These are phyloP conservation scores for Fragaria iinumae DNA, from an alignment of 306 rosid species.

Conservation along the genomic window DNA sequence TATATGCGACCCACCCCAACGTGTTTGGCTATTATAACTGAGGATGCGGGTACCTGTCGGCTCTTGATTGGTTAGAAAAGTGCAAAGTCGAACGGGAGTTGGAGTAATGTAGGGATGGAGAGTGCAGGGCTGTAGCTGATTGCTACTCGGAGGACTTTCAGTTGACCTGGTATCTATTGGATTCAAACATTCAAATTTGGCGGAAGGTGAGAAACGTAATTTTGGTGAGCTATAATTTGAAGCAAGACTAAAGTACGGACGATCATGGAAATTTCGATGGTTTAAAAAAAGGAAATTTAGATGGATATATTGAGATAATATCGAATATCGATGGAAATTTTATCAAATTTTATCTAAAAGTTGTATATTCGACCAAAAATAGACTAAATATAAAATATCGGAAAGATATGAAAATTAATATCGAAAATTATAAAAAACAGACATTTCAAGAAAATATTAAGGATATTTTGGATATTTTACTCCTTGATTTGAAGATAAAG, in stretches of 20 bases:
- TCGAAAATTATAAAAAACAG: too few relatives aligned
- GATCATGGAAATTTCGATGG: too few relatives aligned
- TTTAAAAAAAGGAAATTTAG: too few relatives aligned
- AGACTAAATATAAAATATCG: too few relatives aligned
- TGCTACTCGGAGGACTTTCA: neutral
- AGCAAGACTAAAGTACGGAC: too few relatives aligned
- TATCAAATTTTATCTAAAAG: too few relatives aligned
- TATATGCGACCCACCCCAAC: neutral
- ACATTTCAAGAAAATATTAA: too few relatives aligned
- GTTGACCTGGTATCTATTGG: neutral
- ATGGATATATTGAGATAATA: too few relatives aligned
- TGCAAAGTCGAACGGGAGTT: neutral
- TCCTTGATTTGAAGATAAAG: neutral
- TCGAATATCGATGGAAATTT: too few relatives aligned
- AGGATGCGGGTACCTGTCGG: neutral
- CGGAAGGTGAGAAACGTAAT: slow-evolving; percentile 24
- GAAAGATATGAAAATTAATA: too few relatives aligned
- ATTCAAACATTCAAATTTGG: slow-evolving; percentile 18
- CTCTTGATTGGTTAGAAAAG: fast-evolving
- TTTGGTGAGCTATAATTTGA: neutral
- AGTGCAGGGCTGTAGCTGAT: neutral
- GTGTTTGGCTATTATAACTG: neutral
- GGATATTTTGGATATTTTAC: too few relatives aligned
- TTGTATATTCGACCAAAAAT: too few relatives aligned
- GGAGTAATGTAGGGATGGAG: neutral